Conservation (phyloP, 768 basidiomycete species). For the Leccinum boreale region DNA sequence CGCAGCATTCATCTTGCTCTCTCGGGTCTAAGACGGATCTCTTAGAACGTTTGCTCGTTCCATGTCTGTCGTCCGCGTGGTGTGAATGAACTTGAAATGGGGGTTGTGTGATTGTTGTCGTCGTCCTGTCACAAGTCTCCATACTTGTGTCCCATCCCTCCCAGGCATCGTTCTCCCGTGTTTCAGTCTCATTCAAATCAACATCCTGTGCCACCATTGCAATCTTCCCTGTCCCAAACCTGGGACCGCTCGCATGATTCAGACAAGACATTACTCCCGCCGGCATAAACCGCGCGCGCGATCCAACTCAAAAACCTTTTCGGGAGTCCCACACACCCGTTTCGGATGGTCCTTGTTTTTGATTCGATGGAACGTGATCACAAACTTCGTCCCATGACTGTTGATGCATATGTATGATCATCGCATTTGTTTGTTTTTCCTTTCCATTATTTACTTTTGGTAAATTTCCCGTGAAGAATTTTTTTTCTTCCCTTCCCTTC, state of each 20-base stretch:
- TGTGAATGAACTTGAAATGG: constrained; percentile 6
- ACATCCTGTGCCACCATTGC: constrained; percentile 1
- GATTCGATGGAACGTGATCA: background rate
- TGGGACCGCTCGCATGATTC: constrained; percentile 6
- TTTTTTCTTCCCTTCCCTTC: constrained; percentile 1
- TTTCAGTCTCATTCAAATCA: constrained; percentile 20
- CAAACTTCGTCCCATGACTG: background rate
- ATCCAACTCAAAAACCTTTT: background rate
- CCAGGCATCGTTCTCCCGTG: constrained; percentile 14
- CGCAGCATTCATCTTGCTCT: constrained; percentile 15
- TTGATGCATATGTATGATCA: constrained; percentile 1
- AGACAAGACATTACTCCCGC: constrained; percentile 11
- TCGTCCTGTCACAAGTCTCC: constrained; percentile 8
- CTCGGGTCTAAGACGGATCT: constrained; percentile 33
- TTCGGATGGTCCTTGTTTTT: constrained; percentile 10
- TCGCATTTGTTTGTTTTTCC: constrained; percentile 9
- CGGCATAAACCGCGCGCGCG: constrained; percentile 8
- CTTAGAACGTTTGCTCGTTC: constrained; percentile 21
- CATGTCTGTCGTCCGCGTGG: constrained; percentile 21
- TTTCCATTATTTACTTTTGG: constrained; percentile 14
- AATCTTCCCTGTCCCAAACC: constrained; percentile 3
- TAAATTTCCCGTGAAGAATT: constrained; percentile 19
- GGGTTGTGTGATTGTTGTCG: constrained; percentile 2
- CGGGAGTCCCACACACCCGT: background rate
- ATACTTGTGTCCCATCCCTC: constrained; percentile 19